phyloP scores from a whole-genome alignment of 75 land plant species.

The Cupressus sempervirens region DNA sequence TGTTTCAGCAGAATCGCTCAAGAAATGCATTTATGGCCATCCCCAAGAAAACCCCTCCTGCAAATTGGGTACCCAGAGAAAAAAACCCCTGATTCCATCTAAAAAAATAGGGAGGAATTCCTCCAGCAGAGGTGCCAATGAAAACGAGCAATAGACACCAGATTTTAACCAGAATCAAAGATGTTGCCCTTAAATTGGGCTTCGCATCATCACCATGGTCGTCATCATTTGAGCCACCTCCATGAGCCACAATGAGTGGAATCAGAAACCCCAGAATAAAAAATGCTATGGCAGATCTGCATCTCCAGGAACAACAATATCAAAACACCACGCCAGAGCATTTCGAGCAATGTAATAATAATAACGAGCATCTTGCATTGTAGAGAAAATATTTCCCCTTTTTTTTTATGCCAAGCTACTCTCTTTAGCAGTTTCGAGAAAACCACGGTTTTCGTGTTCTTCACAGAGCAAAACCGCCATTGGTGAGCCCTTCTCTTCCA shows the following conservation, averaged over 20 bases:
- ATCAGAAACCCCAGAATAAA: not conserved
- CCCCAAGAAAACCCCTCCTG: conserved; percentile 29
- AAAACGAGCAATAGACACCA: conserved; percentile 71
- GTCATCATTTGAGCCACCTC: conserved; percentile 8
- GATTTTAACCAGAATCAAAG: conserved; percentile 56
- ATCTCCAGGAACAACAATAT: not conserved
- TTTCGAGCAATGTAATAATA: not conserved
- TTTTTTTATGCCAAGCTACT: not conserved
- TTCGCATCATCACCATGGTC: conserved; percentile 18
- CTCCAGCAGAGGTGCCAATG: conserved; percentile 62
- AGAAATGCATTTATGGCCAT: conserved; percentile 56
- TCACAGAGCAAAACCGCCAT: not conserved
- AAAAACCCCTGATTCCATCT: conserved; percentile 73
- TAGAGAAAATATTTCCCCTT: not conserved
- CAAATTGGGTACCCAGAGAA: conserved; percentile 80
- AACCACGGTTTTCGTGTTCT: not conserved
- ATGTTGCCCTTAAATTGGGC: conserved; percentile 38
- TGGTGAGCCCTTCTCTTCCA: not conserved
- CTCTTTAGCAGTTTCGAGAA: not conserved
- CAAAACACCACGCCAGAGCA: not conserved
- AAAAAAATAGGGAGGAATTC: conserved; percentile 78
- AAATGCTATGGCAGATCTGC: not conserved
- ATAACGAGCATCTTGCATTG: not conserved
- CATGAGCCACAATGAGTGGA: conserved; percentile 13
- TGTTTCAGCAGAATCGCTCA: conserved; percentile 57